phyloP scores from a whole-genome alignment of 2,329 filamentous ascomycete genomes.

The Rhytidhysteron rufulum region DNA sequence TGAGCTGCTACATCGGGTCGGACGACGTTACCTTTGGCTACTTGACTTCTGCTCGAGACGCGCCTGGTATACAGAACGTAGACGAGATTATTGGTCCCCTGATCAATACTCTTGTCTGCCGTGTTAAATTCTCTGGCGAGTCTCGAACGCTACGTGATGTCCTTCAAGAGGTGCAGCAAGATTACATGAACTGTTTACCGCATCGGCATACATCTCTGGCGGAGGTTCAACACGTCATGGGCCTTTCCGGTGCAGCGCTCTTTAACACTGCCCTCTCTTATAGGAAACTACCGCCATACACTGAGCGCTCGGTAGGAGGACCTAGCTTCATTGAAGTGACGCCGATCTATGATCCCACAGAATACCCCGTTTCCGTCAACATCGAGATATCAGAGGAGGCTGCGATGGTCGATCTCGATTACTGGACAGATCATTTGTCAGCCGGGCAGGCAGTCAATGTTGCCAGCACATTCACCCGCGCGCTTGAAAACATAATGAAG shows the following conservation, averaged over 20 bases:
- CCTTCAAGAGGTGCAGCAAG: conserved; percentile 41
- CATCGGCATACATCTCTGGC: conserved; percentile 43
- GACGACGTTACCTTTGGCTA: conserved; percentile 45
- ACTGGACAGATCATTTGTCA: conserved; percentile 31
- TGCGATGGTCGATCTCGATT: conserved; percentile 28
- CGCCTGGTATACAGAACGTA: conserved; percentile 34
- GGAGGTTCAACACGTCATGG: conserved; percentile 44
- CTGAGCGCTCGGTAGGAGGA: conserved; percentile 14
- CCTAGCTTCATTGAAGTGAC: conserved; percentile 37
- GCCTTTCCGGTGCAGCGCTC: conserved; percentile 28
- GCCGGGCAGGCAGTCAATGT: conserved; percentile 28
- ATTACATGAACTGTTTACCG: conserved; percentile 45
- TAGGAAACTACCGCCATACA: conserved; percentile 36
- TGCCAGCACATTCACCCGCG: conserved; percentile 25
- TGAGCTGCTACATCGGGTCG: conserved; percentile 35
- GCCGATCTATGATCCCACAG: conserved; percentile 44
- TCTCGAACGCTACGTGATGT: conserved; percentile 33
- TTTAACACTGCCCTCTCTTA: conserved; percentile 51
- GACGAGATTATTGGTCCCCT: conserved; percentile 45
- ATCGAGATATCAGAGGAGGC: conserved; percentile 43
- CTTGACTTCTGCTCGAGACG: conserved; percentile 39
- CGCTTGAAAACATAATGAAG: conserved; percentile 34
- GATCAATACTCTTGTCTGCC: conserved; percentile 45
- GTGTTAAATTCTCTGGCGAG: conserved; percentile 34
- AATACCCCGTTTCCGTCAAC: conserved; percentile 47